Evolutionary conservation across 176 grass and related monocot genomes (phyloP).

Genomic region (Urochloa ruziziensis): DNA sequence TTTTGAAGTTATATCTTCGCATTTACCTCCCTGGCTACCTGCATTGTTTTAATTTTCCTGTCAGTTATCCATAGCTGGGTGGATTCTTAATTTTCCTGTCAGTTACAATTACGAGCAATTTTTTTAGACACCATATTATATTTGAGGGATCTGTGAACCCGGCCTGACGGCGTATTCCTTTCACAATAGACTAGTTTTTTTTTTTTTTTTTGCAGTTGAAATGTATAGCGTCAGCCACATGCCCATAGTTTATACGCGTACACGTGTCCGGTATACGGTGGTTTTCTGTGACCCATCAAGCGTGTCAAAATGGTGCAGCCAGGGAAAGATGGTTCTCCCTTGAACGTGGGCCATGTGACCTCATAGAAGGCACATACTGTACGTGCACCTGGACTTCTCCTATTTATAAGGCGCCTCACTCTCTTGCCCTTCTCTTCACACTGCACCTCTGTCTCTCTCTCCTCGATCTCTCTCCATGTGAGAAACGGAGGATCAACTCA

Average conservation of each 20-base stretch:
- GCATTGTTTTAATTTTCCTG: too few species aligned
- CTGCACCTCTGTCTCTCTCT: background rate
- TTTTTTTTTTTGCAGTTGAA: too few species aligned
- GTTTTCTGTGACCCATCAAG: background rate
- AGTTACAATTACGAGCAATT: too few species aligned
- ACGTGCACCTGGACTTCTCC: background rate
- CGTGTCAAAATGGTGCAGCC: background rate
- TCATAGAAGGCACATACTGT: background rate
- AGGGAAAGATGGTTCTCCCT: background rate
- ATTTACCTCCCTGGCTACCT: background rate
- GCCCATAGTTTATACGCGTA: too few species aligned
- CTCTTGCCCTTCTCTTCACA: background rate
- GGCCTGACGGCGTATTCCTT: too few species aligned
- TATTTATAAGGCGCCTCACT: constrained; percentile 22
- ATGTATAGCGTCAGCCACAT: too few species aligned
- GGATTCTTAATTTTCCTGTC: background rate
- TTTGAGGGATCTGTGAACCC: too few species aligned
- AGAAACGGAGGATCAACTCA: background rate
- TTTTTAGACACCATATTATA: too few species aligned
- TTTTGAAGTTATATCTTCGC: background rate
- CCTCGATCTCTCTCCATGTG: constrained; percentile 1
- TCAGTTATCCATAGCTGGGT: background rate
- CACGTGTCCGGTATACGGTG: background rate
- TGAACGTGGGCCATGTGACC: constrained; percentile 12
- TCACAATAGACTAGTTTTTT: too few species aligned